Conservation (phyloP, 192 early-diverging fungal species). For the Lobulomyces angularis region DNA sequence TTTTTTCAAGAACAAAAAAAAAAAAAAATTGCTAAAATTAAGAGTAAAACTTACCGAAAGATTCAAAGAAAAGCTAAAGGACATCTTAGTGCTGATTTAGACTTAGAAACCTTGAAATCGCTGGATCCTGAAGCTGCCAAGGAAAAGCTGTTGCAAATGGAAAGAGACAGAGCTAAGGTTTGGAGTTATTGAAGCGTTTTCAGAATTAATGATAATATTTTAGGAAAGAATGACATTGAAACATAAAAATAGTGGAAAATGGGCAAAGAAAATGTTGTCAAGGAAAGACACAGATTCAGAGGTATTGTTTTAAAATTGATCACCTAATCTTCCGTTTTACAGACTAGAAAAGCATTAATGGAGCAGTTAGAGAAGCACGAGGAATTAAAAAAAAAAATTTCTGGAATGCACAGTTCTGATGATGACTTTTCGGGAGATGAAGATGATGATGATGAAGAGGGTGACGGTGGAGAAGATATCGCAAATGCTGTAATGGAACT, state of each 20-base stretch:
- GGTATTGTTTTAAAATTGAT: conserved; percentile 7
- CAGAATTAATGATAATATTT: background rate
- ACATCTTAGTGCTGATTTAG: conserved; percentile 30
- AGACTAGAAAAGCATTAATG: conserved; percentile 62
- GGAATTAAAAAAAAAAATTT: conserved; percentile 67
- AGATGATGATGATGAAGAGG: conserved; percentile 30
- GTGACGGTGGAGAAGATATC: conserved; percentile 36
- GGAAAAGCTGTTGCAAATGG: conserved; percentile 54
- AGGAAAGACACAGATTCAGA: conserved; percentile 16
- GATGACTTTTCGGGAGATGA: conserved; percentile 36
- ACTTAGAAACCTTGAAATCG: conserved; percentile 32
- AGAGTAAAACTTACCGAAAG: conserved; percentile 88
- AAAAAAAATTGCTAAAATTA: conserved; percentile 91
- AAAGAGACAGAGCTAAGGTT: conserved; percentile 60
- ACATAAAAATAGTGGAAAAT: conserved; percentile 92
- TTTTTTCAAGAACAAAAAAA: conserved; percentile 85
- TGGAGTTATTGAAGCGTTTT: background rate
- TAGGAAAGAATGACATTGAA: conserved; percentile 84
- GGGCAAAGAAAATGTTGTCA: conserved; percentile 73
- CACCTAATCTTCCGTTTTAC: background rate
- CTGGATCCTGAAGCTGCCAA: conserved; percentile 55
- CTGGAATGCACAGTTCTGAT: conserved; percentile 42
- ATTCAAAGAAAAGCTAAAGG: conserved; percentile 71
- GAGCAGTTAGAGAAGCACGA: conserved; percentile 77
- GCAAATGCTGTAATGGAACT: conserved; percentile 14